Evolutionary conservation across 129 eudicot genomes (phyloP), one percentile per base, ranked within the genome.

Genomic region (Sambucus nigra): DNA sequence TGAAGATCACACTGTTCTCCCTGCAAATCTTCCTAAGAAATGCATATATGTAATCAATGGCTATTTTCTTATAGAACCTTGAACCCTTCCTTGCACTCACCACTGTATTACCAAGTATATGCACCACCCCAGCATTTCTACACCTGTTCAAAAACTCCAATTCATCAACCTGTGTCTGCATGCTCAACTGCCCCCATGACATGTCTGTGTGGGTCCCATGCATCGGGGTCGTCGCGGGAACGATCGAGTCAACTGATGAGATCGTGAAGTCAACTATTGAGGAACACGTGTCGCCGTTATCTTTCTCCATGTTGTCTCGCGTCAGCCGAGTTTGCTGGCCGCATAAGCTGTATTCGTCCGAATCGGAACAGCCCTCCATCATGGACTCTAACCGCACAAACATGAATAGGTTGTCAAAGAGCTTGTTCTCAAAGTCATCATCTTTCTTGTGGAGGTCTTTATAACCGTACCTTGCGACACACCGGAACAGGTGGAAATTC

Each of bases 311-410:
- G 35, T 46, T 58, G 4, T 80, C 79, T 51, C 65, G 58, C 5
- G 94, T 83, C 47, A 65, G 73, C 5, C 57, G 62, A 17, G 78
- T 68, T 59, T 77, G 81, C 53, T 77, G 86, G 9, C 93, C 86
- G 10, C 68, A 77, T 51, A 88, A 2, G 52, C 97, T 88, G 58
- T 88, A 84, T 22, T 78, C 97, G 4, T 88, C 97, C 0, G 97
- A 88, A 40, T 88, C 97, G 1, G 95, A 78, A 46, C 88, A 84
- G 1, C 93, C 95, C 62, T 88, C 97, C 97, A 88, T 88, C 97
- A 88, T 88, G 7, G 87, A 67, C 79, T 88, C 97, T n/a, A 88
- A 93, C 33, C 95, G 72, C 6, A 88, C 93, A 47, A 80, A 88
- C 57, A 53, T 38, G 65, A 88, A 84, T 31, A 88, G 75, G 53